phyloP scores from a whole-genome alignment of 2,329 filamentous ascomycete species.

The Neopestalotiopsis sp. region DNA sequence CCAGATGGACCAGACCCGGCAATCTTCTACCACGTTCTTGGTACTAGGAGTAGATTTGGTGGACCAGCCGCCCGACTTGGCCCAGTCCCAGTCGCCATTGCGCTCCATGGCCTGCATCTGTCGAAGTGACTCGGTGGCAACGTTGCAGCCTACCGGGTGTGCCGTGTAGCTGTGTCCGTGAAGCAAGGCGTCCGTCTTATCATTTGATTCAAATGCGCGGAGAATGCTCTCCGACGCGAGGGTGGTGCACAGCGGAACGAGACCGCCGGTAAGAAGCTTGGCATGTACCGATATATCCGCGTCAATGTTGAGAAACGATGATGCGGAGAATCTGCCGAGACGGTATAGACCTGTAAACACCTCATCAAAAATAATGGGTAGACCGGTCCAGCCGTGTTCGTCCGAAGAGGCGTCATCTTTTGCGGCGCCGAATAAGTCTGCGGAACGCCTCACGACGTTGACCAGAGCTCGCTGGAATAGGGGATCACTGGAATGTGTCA shows the following conservation, averaged over 20 bases:
- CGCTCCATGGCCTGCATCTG: conserved; percentile 64
- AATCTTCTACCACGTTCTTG: conserved; percentile 10
- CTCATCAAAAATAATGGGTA: conserved; percentile 84
- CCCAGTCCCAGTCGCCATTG: conserved; percentile 60
- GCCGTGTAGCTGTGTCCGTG: conserved; percentile 90
- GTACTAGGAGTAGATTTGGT: too few species aligned
- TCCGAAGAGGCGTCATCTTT: conserved; percentile 18
- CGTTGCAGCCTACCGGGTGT: conserved; percentile 79
- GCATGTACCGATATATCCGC: conserved; percentile 83
- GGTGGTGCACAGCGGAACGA: conserved; percentile 79
- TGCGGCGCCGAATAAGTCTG: conserved; percentile 55
- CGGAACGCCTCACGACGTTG: conserved; percentile 65
- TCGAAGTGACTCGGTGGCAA: conserved; percentile 70
- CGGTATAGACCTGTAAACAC: conserved; percentile 88
- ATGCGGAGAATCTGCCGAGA: conserved; percentile 73
- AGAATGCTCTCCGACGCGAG: conserved; percentile 78
- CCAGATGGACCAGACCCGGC: conserved; percentile 71
- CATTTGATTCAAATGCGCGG: conserved; percentile 69
- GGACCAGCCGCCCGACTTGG: conserved; percentile 54
- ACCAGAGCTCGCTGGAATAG: conserved; percentile 78
- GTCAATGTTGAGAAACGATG: conserved; percentile 70
- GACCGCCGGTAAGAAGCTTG: conserved; percentile 81
- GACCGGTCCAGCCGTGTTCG: conserved; percentile 65
- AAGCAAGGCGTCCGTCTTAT: conserved; percentile 79
- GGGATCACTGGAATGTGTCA: conserved; percentile 63